Percentiles rank a stretch among this genome's conserved stretches.
Evolutionary conservation across 2,329 filamentous ascomycete genomes (phyloP).

Genomic region (Xylariaceae sp.): DNA sequence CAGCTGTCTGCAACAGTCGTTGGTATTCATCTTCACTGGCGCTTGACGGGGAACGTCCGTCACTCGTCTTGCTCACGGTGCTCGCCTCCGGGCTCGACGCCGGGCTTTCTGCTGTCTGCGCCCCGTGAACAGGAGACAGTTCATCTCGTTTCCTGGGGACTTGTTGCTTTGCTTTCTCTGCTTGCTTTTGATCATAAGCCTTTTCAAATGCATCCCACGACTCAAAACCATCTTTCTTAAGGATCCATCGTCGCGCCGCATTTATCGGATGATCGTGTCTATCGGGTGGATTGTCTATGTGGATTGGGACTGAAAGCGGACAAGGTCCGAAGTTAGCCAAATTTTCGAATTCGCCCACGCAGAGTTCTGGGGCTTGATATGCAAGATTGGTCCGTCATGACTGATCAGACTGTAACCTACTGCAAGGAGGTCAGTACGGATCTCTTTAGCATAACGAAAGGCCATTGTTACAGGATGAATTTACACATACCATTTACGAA

Average conservation of each 20-base stretch:
- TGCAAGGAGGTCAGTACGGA: too few relatives aligned
- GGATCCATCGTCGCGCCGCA: conserved; percentile 25
- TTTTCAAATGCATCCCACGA: conserved; percentile 23
- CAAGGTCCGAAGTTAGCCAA: too few relatives aligned
- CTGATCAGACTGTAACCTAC: too few relatives aligned
- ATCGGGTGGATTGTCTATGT: conserved; percentile 11
- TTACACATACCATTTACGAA: conserved; percentile 13
- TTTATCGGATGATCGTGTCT: conserved; percentile 19
- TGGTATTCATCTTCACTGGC: conserved; percentile 12
- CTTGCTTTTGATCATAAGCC: conserved; percentile 1
- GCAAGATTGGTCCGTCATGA: too few relatives aligned
- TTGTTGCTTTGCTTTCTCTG: conserved; percentile 16
- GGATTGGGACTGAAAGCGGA: conserved; percentile 16
- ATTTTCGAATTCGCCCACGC: too few relatives aligned
- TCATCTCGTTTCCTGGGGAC: neutral
- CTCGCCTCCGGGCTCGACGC: neutral
- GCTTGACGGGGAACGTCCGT: too few relatives aligned
- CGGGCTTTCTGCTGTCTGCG: too few relatives aligned
- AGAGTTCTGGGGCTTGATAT: too few relatives aligned
- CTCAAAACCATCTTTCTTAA: conserved; percentile 22
- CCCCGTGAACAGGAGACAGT: too few relatives aligned
- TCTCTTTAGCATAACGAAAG: too few relatives aligned
- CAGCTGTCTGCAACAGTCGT: conserved; percentile 17
- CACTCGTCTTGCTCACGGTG: neutral
- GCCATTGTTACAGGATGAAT: too few relatives aligned